Evolutionary conservation across 192 early-diverging fungal species (phyloP), one percentile per base, ranked within the genome.

Genomic region (Coemansia sp.): DNA sequence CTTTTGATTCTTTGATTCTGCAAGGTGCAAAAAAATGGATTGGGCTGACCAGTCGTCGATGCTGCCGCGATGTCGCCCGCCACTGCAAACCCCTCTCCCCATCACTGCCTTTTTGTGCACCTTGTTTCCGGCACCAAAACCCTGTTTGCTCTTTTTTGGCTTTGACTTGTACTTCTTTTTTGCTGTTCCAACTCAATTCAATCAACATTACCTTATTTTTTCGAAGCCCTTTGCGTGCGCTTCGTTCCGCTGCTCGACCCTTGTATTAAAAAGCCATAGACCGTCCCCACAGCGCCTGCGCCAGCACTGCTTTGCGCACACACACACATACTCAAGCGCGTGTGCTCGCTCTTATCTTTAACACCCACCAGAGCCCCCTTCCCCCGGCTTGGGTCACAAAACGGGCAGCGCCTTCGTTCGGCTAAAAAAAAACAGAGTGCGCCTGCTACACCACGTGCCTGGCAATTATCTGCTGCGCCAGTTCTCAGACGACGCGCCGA

Each of bases 361-460:
- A 7, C 42, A 45, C 42, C 42, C 42, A 14, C 3, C 42, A 11
- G 42, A 45, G 16, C 42, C n/a, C n/a, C n/a, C n/a, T n/a, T 38
- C 36, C 12, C 16, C 12, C 16, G 42, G 42, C 42, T 45, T 45
- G 42, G 11, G 42, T 45, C 42, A 52, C 51, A 14, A 20, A 52
- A 22, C 7, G 16, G 28, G 51, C 51, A 29, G 6, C 22, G 51
- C 51, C 10, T 31, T 55, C 29, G 11, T 25, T 25, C 52, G 52
- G 52, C 52, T 55, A 55, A 55, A 55, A 55, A 5, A n/a, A n/a
- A n/a, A n/a, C n/a, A 30, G 52, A 6, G 52, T 55, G 30, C 52
- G 8, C 52, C 52, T 55, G 52, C 52, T 30, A 31, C 17, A 30
- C 29, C 52, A 55, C 52, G 52, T 30, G 52, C 29, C 10, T 55